Conservation (phyloP, 2,329 filamentous ascomycete species). For the Teratosphaeria epicoccoides region DNA sequence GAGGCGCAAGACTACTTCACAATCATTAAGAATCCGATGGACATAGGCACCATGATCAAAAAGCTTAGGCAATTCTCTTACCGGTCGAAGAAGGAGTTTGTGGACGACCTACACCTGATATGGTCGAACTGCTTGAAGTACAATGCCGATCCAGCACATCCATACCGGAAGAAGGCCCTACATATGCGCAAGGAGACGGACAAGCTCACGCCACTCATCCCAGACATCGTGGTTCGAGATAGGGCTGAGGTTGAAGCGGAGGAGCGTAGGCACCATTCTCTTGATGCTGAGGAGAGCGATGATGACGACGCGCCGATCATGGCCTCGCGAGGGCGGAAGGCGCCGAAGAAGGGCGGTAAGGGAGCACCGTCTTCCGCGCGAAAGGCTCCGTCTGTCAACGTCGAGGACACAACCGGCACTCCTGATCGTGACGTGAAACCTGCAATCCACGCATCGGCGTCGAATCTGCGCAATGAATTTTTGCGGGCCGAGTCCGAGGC, state of each 20-base stretch:
- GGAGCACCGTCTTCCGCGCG: slow-evolving; percentile 29
- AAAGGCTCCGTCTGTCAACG: slow-evolving; percentile 42
- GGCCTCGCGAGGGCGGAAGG: slow-evolving; percentile 87
- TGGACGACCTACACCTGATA: slow-evolving; percentile 84
- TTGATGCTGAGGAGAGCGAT: slow-evolving; percentile 86
- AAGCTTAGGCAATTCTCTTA: slow-evolving; percentile 64
- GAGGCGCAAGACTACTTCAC: slow-evolving; percentile 93
- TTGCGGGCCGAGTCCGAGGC: slow-evolving; percentile 62
- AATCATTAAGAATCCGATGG: slow-evolving; percentile 94
- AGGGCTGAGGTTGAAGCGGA: slow-evolving; percentile 77
- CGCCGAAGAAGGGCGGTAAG: slow-evolving; percentile 68
- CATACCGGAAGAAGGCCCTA: slow-evolving; percentile 81
- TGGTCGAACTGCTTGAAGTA: slow-evolving; percentile 97
- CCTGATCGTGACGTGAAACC: slow-evolving; percentile 68
- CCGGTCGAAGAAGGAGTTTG: slow-evolving; percentile 75
- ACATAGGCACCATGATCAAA: slow-evolving; percentile 95
- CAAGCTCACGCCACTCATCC: slow-evolving; percentile 89
- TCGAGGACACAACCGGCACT: slow-evolving; percentile 53
- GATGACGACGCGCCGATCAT: slow-evolving; percentile 72
- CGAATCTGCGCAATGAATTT: slow-evolving; percentile 42
- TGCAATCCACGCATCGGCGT: slow-evolving; percentile 38
- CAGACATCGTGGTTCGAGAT: slow-evolving; percentile 80
- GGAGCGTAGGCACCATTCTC: slow-evolving; percentile 65
- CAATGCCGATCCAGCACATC: slow-evolving; percentile 81
- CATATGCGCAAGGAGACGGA: slow-evolving; percentile 97